Percentiles rank a stretch among this genome's conserved stretches.
phyloP scores from a whole-genome alignment of 148 eudicot genomes.

The Diospyros lotus region DNA sequence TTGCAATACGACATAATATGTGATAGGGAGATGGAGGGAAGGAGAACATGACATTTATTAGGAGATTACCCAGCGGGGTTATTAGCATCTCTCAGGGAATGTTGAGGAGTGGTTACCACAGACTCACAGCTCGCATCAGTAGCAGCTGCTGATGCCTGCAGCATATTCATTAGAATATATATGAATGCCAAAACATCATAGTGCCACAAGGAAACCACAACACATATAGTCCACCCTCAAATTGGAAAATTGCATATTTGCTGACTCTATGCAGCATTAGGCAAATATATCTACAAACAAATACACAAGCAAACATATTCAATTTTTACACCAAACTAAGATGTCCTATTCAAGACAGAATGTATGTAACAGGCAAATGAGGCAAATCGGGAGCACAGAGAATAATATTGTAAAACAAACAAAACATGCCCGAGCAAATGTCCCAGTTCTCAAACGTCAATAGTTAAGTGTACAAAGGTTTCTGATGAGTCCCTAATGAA shows the following conservation, averaged over 20 bases:
- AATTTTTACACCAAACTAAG: neutral
- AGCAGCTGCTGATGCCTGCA: constrained; percentile 57
- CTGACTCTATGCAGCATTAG: neutral
- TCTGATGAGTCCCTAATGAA: neutral
- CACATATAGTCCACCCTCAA: neutral
- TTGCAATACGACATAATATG: neutral
- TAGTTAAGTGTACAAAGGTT: neutral
- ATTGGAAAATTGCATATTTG: neutral
- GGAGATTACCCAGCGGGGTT: constrained; percentile 59
- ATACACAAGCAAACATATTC: neutral
- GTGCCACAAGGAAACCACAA: neutral
- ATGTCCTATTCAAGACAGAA: neutral
- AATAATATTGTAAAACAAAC: neutral
- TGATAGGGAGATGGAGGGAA: neutral
- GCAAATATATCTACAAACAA: neutral
- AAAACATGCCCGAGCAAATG: neutral
- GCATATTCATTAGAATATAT: constrained; percentile 7
- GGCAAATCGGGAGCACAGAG: neutral
- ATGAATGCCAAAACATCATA: constrained; percentile 3
- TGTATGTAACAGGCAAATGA: constrained; percentile 1
- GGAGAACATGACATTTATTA: neutral
- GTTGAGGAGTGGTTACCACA: constrained; percentile 74
- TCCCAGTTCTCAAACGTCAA: neutral
- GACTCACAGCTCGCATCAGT: constrained; percentile 84
- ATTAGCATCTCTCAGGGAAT: constrained; percentile 63